Conservation (phyloP, 2,329 filamentous ascomycete genomes). For the Phialophora expanda region DNA sequence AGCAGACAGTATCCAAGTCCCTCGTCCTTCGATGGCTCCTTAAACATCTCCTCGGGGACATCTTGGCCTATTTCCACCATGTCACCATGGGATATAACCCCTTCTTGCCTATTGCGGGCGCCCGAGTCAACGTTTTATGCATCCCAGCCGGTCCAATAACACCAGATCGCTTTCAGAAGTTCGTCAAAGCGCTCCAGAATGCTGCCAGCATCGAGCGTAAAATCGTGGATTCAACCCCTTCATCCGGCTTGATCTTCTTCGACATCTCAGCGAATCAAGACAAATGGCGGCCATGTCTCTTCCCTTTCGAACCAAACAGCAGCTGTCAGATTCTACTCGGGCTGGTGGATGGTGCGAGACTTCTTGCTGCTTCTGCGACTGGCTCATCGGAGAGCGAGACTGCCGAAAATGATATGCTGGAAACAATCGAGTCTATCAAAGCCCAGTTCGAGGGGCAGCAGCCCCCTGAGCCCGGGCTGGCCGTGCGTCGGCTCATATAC, state of each 20-base stretch:
- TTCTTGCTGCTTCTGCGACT: conserved; percentile 51
- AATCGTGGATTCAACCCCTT: conserved; percentile 13
- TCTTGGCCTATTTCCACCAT: conserved; percentile 18
- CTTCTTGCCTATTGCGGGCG: conserved; percentile 87
- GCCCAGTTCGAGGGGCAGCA: conserved; percentile 23
- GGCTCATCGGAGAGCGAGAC: conserved; percentile 39
- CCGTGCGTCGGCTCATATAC: conserved; percentile 28
- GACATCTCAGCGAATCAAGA: conserved; percentile 31
- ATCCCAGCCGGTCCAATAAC: conserved; percentile 87
- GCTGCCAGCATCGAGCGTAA: conserved; percentile 51
- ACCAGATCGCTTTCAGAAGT: conserved; percentile 76
- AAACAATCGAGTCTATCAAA: conserved; percentile 28
- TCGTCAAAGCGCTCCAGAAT: conserved; percentile 75
- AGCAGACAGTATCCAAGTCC: background rate
- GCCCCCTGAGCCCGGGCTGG: conserved; percentile 11
- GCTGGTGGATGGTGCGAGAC: conserved; percentile 78
- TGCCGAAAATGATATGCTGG: conserved; percentile 20
- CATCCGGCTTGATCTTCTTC: conserved; percentile 25
- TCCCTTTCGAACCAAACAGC: conserved; percentile 88
- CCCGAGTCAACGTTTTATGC: conserved; percentile 84
- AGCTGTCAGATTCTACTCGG: conserved; percentile 84
- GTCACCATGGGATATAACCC: conserved; percentile 81
- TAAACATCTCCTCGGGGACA: background rate
- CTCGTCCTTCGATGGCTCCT: background rate
- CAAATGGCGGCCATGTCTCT: conserved; percentile 43